Conservation (phyloP, 169 alveolate genomes). For the Babesia ovis region DNA sequence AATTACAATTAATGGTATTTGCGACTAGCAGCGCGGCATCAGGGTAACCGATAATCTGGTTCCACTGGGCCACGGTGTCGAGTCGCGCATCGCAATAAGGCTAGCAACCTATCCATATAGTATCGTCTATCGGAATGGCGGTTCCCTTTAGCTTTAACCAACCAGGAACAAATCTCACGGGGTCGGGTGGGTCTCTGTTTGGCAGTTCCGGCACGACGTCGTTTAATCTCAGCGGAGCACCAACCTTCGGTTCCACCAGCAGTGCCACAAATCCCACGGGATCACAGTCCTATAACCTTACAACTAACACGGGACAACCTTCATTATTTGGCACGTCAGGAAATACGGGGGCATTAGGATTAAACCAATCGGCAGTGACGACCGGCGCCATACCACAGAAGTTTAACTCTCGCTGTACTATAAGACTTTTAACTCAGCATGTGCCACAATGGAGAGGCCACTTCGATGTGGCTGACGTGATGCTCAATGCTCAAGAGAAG, state of each 20-base stretch:
- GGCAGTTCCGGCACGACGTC: neutral
- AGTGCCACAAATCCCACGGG: neutral
- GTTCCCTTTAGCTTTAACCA: neutral
- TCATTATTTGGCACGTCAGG: neutral
- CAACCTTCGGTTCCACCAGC: slow-evolving; percentile 17
- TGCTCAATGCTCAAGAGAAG: slow-evolving; percentile 43
- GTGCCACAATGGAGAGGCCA: slow-evolving; percentile 68
- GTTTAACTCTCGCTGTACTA: slow-evolving; percentile 41
- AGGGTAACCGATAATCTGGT: neutral
- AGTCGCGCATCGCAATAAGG: slow-evolving; percentile 23
- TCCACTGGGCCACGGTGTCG: neutral
- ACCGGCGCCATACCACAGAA: slow-evolving; percentile 8
- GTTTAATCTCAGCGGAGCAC: neutral
- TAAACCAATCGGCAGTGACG: neutral
- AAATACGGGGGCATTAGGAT: neutral
- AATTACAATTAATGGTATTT: neutral
- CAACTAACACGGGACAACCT: slow-evolving; percentile 1
- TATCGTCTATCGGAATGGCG: slow-evolving; percentile 4
- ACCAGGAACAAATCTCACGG: neutral
- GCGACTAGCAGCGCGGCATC: neutral
- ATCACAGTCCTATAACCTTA: neutral
- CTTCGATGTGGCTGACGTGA: slow-evolving; percentile 60
- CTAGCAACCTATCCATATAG: neutral
- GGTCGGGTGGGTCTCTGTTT: slow-evolving; percentile 8
- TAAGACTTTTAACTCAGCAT: slow-evolving; percentile 45